Percentiles rank a stretch among this genome's conserved stretches.
These are phyloP conservation scores for Aspergillus sergii DNA, from an alignment of 2,329 filamentous ascomycete species.

Conservation along the genomic window DNA sequence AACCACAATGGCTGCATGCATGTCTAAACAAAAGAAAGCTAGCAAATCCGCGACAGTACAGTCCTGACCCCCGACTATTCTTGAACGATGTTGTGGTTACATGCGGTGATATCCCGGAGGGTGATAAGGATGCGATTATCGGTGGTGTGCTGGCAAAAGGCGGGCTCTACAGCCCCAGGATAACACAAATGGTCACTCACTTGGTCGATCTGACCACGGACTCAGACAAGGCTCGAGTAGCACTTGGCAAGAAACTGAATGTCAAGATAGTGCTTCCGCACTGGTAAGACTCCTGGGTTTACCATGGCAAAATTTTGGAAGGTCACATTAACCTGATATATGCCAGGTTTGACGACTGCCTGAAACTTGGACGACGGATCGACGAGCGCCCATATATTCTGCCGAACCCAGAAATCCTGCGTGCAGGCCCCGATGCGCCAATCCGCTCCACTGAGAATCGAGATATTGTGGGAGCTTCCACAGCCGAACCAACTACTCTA, in stretches of 20 bases:
- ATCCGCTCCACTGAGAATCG: constrained; percentile 60
- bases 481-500: constrained; percentile 48
- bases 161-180: constrained; percentile 72
- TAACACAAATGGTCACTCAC: constrained; percentile 80
- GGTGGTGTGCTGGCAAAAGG: constrained; percentile 89
- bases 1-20: constrained; percentile 74
- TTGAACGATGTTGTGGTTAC: constrained; percentile 82
- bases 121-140: constrained; percentile 88
- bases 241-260: constrained; percentile 65
- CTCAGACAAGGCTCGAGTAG: constrained; percentile 64
- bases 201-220: constrained; percentile 80
- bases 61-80: constrained; percentile 87
- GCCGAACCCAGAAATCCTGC: constrained; percentile 83
- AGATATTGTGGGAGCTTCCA: constrained; percentile 69
- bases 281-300: constrained; percentile 60
- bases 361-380: constrained; percentile 89
- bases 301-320: not conserved
- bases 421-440: constrained; percentile 57
- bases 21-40: constrained; percentile 71
- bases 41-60: constrained; percentile 79
- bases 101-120: constrained; percentile 79
- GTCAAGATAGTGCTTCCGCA: constrained; percentile 89
- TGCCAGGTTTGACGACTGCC: constrained; percentile 88
- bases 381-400: constrained; percentile 83
- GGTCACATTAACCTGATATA: not conserved